Percentiles rank a stretch among this genome's conserved stretches.
phyloP scores from a whole-genome alignment of 192 early-diverging fungal species.

The Pilaira anomala region DNA sequence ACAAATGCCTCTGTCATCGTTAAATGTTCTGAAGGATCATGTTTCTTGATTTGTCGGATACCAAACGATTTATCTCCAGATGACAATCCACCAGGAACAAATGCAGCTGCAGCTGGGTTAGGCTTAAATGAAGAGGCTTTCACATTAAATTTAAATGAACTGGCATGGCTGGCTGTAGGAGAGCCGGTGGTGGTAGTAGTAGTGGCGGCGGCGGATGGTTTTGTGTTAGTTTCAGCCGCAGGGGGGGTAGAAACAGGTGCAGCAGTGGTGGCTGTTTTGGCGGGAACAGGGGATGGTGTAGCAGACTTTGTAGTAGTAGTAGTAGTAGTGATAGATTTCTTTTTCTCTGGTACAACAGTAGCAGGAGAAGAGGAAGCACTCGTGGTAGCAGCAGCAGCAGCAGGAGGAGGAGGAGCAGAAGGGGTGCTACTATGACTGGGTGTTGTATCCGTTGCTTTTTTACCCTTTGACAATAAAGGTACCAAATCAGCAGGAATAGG shows the following conservation, averaged over 20 bases:
- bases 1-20: slow-evolving; percentile 39
- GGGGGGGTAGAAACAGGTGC: neutral
- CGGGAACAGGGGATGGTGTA: neutral
- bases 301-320: neutral
- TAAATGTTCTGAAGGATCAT: neutral
- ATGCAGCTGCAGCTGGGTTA: slow-evolving; percentile 62
- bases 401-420: no score
- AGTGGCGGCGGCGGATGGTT: slow-evolving; percentile 1
- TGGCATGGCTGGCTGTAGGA: slow-evolving; percentile 12
- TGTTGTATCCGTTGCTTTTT: slow-evolving; percentile 15
- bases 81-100: slow-evolving; percentile 59
- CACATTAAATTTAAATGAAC: slow-evolving; percentile 63
- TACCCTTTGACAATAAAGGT: slow-evolving; percentile 68
- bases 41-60: slow-evolving; percentile 28
- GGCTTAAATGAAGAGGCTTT: slow-evolving; percentile 79
- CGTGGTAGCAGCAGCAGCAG: neutral
- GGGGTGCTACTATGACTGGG: slow-evolving; percentile 15
- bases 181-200: slow-evolving; percentile 17
- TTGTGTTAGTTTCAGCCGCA: slow-evolving; percentile 18
- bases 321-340: neutral
- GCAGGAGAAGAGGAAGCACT: neutral
- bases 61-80: slow-evolving; percentile 26
- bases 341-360: neutral
- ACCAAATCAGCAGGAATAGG: slow-evolving; percentile 82
- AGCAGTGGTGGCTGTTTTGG: slow-evolving; percentile 7